phyloP scores from a whole-genome alignment of 352 stramenopile genomes.

The Globisporangium apiculatum region DNA sequence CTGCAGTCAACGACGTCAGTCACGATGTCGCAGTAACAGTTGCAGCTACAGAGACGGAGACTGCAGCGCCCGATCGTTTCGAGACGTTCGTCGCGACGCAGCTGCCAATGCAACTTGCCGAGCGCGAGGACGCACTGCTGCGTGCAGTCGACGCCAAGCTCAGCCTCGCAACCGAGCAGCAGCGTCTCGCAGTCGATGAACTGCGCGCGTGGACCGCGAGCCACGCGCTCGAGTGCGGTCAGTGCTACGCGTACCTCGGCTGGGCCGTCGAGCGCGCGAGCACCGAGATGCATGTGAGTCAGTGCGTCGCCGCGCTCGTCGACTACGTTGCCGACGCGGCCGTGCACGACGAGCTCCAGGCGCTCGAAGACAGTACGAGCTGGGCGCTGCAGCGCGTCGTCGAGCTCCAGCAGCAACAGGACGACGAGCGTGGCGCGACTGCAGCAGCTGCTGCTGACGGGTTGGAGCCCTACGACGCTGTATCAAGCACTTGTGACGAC shows the following conservation, averaged over 20 bases:
- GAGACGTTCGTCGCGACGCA: not conserved
- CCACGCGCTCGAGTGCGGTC: slow-evolving; percentile 40
- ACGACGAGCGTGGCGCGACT: not conserved
- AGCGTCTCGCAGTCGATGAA: slow-evolving; percentile 10
- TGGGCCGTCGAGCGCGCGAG: slow-evolving; percentile 28
- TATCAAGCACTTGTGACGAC: not conserved
- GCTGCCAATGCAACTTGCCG: no score
- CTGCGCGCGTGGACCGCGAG: slow-evolving; percentile 35
- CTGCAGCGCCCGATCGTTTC: not conserved
- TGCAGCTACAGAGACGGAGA: not conserved
- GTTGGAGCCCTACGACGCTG: not conserved
- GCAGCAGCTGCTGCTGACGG: not conserved
- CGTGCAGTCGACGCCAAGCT: not conserved
- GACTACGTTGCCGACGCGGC: slow-evolving; percentile 23
- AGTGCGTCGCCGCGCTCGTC: slow-evolving; percentile 20
- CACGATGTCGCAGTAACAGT: no score
- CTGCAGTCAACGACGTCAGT: not conserved
- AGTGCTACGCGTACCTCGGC: slow-evolving; percentile 48
- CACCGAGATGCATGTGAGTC: slow-evolving; percentile 20
- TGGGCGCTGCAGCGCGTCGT: not conserved
- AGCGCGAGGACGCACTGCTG: not conserved
- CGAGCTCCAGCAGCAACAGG: slow-evolving; percentile 2
- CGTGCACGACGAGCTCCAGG: slow-evolving; percentile 12
- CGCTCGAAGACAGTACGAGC: slow-evolving; percentile 9
- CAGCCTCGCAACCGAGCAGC: slow-evolving; percentile 1